Evolutionary conservation across 257 asterid species (phyloP), one percentile per base, ranked within the genome.

Genomic region (Solanum arcanum): DNA sequence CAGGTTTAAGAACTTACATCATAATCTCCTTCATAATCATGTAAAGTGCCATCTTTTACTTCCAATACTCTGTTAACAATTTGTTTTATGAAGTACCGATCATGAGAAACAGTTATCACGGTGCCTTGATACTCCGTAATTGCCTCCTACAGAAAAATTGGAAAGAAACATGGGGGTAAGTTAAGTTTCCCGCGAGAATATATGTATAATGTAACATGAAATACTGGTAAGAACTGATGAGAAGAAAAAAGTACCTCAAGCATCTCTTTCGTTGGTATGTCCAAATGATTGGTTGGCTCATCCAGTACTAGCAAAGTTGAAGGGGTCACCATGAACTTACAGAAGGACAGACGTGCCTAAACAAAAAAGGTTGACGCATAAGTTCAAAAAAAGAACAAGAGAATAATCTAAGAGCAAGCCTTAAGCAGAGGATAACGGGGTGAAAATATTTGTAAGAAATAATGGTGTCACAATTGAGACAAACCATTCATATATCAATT

Each of bases 251-350:
- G 47, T 89, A 95, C 99, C 98, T 97, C 99, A 37, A 97, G 99
- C 99, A 97, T 97, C 93, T 97, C 99, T 91, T 97, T 97, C 8
- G 99, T 94, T 31, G 99, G 98, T 86, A 97, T 95, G 89, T 97
- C 99, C 91, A 97, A 90, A 90, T 97, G 99, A 93, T 97, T 97
- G 46, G 99, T 97, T 77, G 99, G 99, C 90, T 97, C 99, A 49
- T 97, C 99, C 92, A 97, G 88, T 87, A 97, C 95, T 16, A 97
- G 98, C 85, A 96, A 91, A 86, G 98, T 97, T 27, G 99, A 97
- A 69, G 99, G 99, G 68, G 91, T 93, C 84, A 97, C 99, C 99
- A 97, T 96, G 95, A 97, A 97, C 94, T 97, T 97, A 94, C 99
- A 97, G 87, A 97, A 97, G 60, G 99, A 95, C 76, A 97, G 99